Evolutionary conservation across 495 filamentous ascomycete genomes (phyloP), one percentile per base, ranked within the genome.

Genomic region (Alectoria sarmentosa): DNA sequence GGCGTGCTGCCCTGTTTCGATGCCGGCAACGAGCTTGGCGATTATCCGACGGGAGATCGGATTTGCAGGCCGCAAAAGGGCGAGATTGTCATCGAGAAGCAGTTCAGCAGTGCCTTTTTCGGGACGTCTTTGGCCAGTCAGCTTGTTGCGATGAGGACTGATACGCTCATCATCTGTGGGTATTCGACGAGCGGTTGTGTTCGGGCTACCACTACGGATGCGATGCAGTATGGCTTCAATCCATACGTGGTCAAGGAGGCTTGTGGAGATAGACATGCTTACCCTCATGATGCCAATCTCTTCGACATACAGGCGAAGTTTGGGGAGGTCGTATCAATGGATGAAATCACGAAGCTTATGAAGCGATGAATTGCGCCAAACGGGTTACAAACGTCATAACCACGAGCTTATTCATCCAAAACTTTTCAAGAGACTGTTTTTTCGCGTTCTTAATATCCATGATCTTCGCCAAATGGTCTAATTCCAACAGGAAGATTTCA

Each of bases 171-270:
- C 11, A 55, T 63, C 46, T 63, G 61, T 41, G 61, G 61, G 8
- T 63, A 63, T 55, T 63, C 61, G 13, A 63, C 61, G 17, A 63
- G 61, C 15, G 46, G 61, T 6, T 41, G 61, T 23, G 61, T 63
- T 17, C 61, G 48, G 14, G 48, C 61, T 3, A 63, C 61, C 19
- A 63, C 49, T 2, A 42, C 34, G 13, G 61, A 63, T 37, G 46
- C 61, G 28, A 63, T 63, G 61, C 61, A 63, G 26, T 63, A 63
- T 41, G 61, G 61, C 4, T 63, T 63, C 6, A 14, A 30, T 32
- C 49, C 48, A 9, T 63, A 55, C 15, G 48, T 63, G 21, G 61
- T 30, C 13, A 39, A 8, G 38, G 61, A 63, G 10, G 46, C 61
- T 26, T 63, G 61, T 28, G 61, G 61, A n/a, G 61, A 63, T 63